Conservation (phyloP, 1,139 yeast genomes). For the Magnusiomyces suaveolens region DNA sequence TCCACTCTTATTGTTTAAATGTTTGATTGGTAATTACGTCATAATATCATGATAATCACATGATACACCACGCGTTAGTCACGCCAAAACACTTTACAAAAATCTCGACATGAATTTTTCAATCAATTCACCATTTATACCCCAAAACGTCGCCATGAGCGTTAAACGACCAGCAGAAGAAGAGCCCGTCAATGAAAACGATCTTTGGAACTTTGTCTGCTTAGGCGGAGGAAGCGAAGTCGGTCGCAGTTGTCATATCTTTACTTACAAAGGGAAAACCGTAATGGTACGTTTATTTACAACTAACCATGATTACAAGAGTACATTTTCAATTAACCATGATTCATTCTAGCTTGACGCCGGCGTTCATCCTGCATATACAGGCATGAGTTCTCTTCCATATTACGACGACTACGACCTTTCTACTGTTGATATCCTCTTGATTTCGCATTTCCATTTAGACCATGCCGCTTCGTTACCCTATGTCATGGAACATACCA, state of each 20-base stretch:
- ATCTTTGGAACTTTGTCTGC: constrained; percentile 61
- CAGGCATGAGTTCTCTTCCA: constrained; percentile 85
- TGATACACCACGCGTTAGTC: no score
- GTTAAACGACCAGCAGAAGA: constrained; percentile 16
- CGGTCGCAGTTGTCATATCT: constrained; percentile 89
- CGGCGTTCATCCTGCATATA: constrained; percentile 93
- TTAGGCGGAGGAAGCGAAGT: constrained; percentile 99
- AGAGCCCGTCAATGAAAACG: constrained; percentile 22
- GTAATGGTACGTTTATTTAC: constrained; percentile 50
- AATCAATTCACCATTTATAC: no score
- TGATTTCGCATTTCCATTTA: constrained; percentile 89
- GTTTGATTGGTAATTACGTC: no score
- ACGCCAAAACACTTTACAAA: not conserved
- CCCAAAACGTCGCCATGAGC: no score
- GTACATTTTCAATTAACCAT: not conserved
- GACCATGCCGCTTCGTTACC: constrained; percentile 98
- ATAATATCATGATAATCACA: not conserved
- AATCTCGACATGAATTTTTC: not conserved
- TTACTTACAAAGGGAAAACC: constrained; percentile 90
- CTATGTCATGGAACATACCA: constrained; percentile 94
- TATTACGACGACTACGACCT: constrained; percentile 91
- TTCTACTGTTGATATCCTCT: constrained; percentile 71
- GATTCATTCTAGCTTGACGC: constrained; percentile 51
- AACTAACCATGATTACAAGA: no score
- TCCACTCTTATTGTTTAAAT: no score